These are phyloP conservation scores for Pezicula carpinea DNA, from an alignment of 2,329 filamentous ascomycete species.

Conservation along the genomic window DNA sequence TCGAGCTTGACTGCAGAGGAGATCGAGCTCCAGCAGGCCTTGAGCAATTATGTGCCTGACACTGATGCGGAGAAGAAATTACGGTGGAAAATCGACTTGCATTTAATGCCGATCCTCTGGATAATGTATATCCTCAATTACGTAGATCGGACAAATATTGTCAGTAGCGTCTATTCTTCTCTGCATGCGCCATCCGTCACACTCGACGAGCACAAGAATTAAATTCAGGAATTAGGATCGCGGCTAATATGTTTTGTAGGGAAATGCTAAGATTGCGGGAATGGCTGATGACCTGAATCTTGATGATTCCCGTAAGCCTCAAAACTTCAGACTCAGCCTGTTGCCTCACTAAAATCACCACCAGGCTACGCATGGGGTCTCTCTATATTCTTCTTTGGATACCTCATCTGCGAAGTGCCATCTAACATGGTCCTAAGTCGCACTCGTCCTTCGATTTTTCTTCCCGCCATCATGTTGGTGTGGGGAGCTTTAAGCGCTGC, in stretches of 20 bases:
- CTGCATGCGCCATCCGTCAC: background rate
- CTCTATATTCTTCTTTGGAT: conserved; percentile 43
- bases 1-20: conserved; percentile 8
- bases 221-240: background rate
- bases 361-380: conserved; percentile 16
- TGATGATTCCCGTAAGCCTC: conserved; percentile 4
- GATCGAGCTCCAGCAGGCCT: conserved; percentile 19
- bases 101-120: conserved; percentile 47
- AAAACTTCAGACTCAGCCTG: too few relatives aligned
- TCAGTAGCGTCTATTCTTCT: conserved; percentile 2
- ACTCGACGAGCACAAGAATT: background rate
- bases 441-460: conserved; percentile 38
- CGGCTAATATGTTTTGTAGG: conserved; percentile 15
- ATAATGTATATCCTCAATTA: conserved; percentile 53
- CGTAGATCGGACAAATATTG: conserved; percentile 45
- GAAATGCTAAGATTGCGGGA: conserved; percentile 49
- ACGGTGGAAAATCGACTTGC: conserved; percentile 47
- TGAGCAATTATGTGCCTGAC: conserved; percentile 25
- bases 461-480: conserved; percentile 36
- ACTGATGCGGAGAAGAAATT: conserved; percentile 26
- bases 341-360: too few relatives aligned
- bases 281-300: conserved; percentile 44
- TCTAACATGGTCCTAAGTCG: conserved; percentile 43
- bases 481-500: conserved; percentile 47
- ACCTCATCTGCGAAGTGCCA: conserved; percentile 43